Percentiles rank a stretch among this genome's conserved stretches.
Conservation (phyloP, 2,329 filamentous ascomycete species). For the Cryphonectria carpinicola region DNA sequence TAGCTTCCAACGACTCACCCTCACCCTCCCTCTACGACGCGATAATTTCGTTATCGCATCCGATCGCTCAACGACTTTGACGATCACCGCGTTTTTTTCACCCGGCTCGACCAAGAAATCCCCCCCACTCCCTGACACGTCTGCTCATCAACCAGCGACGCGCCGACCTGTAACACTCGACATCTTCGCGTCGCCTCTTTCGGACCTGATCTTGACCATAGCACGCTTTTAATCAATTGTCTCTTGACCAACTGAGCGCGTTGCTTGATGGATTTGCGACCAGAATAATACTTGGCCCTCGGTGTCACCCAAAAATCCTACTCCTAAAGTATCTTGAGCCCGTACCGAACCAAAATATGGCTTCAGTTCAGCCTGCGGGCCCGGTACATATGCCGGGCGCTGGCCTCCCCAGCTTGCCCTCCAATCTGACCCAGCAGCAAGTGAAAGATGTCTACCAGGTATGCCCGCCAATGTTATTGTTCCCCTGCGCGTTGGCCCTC, state of each 20-base stretch:
- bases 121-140: slow-evolving; percentile 20
- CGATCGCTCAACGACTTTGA: slow-evolving; percentile 4
- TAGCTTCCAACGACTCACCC: neutral
- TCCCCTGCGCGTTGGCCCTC: neutral
- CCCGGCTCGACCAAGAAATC: neutral
- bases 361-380: slow-evolving; percentile 76
- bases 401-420: slow-evolving; percentile 53
- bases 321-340: slow-evolving; percentile 29
- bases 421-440: slow-evolving; percentile 74
- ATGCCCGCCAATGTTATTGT: slow-evolving; percentile 37
- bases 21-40: slow-evolving; percentile 11
- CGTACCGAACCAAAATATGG: slow-evolving; percentile 59
- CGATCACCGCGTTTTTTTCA: slow-evolving; percentile 9
- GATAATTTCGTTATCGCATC: slow-evolving; percentile 18
- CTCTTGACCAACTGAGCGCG: slow-evolving; percentile 11
- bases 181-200: slow-evolving; percentile 19
- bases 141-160: slow-evolving; percentile 21
- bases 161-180: slow-evolving; percentile 17
- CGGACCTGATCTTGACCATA: slow-evolving; percentile 14
- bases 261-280: slow-evolving; percentile 43
- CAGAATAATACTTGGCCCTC: slow-evolving; percentile 35
- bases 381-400: slow-evolving; percentile 68
- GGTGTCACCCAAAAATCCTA: slow-evolving; percentile 32
- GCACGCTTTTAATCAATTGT: slow-evolving; percentile 11
- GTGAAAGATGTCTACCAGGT: slow-evolving; percentile 75